phyloP scores from a whole-genome alignment of 306 rosid species.

The Vicia sativa region DNA sequence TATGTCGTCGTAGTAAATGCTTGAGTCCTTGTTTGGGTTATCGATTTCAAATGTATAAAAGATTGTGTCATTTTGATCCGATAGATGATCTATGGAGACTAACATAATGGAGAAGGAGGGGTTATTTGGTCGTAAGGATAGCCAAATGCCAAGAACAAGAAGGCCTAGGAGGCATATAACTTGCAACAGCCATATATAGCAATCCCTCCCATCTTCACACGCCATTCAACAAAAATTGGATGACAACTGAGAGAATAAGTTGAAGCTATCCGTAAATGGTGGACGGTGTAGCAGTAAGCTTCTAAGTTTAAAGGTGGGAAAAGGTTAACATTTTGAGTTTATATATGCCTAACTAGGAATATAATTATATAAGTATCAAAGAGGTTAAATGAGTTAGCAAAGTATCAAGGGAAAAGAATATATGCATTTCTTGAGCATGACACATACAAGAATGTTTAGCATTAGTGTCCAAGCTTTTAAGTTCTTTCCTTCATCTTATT shows the following conservation, averaged over 20 bases:
- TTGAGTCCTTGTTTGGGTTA: slow-evolving; percentile 16
- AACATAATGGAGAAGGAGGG: not conserved
- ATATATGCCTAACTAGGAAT: not conserved
- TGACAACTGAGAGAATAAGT: not conserved
- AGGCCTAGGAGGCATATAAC: slow-evolving; percentile 11
- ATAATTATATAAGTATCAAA: not conserved
- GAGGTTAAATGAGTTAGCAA: not conserved
- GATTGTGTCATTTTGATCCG: not conserved
- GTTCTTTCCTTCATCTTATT: too few species aligned
- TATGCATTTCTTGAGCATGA: slow-evolving; percentile 15
- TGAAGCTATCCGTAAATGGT: not conserved
- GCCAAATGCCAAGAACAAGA: slow-evolving; percentile 7
- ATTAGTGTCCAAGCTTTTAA: too few species aligned
- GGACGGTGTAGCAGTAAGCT: not conserved
- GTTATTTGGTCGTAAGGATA: slow-evolving; percentile 9
- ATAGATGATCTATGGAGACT: not conserved
- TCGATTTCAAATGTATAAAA: not conserved
- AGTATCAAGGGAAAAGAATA: slow-evolving; percentile 3
- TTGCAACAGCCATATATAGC: not conserved
- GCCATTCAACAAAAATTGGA: not conserved
- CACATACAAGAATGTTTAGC: too few species aligned
- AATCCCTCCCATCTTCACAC: slow-evolving; percentile 9
- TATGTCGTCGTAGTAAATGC: slow-evolving; percentile 11
- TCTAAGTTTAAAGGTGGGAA: not conserved
- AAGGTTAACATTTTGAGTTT: slow-evolving; percentile 1